Conservation (phyloP, 2,329 filamentous ascomycete species). For the Sclerotinia sclerotiorum region DNA sequence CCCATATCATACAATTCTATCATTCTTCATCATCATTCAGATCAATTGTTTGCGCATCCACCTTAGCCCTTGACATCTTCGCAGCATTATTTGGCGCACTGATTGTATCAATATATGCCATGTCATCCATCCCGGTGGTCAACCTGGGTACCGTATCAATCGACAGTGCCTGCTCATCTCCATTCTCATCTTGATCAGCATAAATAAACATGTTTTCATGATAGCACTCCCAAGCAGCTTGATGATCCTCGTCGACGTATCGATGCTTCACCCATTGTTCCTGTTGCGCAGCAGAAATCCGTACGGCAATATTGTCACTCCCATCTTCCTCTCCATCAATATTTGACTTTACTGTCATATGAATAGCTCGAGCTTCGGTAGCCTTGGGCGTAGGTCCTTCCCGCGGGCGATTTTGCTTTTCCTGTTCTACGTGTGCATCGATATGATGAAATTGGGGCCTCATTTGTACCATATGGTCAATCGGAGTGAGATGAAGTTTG, state of each 20-base stretch:
- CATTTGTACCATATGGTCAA: slow-evolving; percentile 81
- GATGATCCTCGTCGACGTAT: slow-evolving; percentile 79
- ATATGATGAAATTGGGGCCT: slow-evolving; percentile 91
- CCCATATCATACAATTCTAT: slow-evolving; percentile 15
- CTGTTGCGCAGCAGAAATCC: slow-evolving; percentile 74
- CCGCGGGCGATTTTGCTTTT: slow-evolving; percentile 45
- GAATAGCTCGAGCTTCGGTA: slow-evolving; percentile 70
- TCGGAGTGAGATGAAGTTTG: slow-evolving; percentile 81
- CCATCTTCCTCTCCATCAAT: slow-evolving; percentile 64
- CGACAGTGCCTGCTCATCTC: slow-evolving; percentile 27
- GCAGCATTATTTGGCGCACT: slow-evolving; percentile 49
- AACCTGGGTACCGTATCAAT: slow-evolving; percentile 42
- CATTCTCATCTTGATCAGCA: slow-evolving; percentile 24
- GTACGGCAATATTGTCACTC: slow-evolving; percentile 70
- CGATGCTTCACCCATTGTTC: slow-evolving; percentile 79
- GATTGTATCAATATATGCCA: slow-evolving; percentile 62
- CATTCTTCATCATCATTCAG: slow-evolving; percentile 11
- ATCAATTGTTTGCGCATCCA: slow-evolving; percentile 28
- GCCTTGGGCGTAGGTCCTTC: slow-evolving; percentile 35
- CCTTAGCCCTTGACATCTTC: slow-evolving; percentile 37
- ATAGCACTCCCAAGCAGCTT: slow-evolving; percentile 74
- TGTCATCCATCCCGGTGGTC: slow-evolving; percentile 54
- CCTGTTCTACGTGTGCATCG: slow-evolving; percentile 75
- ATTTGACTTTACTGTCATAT: slow-evolving; percentile 81
- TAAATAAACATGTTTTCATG: slow-evolving; percentile 64